phyloP scores from a whole-genome alignment of 2,329 filamentous ascomycete genomes.

The Phialocephala subalpina region DNA sequence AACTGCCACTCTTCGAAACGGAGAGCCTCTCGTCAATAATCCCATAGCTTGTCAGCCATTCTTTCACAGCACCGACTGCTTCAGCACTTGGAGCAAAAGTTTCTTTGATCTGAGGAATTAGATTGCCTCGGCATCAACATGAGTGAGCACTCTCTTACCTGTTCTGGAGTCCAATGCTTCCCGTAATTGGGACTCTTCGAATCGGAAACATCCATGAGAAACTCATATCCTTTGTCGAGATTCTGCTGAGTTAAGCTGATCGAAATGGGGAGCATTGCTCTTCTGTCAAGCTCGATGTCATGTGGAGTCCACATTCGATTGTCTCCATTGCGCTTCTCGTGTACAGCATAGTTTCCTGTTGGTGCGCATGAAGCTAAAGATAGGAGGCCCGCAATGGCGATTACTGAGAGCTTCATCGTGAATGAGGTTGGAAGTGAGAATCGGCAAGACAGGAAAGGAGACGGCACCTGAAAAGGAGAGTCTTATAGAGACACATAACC shows the following conservation, averaged over 20 bases:
- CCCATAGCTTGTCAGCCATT: slow-evolving; percentile 1
- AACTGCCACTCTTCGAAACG: slow-evolving; percentile 2
- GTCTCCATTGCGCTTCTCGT: neutral
- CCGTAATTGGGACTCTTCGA: slow-evolving; percentile 6
- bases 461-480: no score
- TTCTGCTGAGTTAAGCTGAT: slow-evolving; percentile 9
- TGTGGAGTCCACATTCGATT: neutral
- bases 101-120: slow-evolving; percentile 40
- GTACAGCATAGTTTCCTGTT: no score
- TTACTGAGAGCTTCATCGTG: no score
- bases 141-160: neutral
- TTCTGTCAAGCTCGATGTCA: neutral
- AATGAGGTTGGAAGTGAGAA: no score
- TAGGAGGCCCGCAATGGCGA: no score
- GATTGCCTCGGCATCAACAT: neutral
- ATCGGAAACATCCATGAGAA: slow-evolving; percentile 15
- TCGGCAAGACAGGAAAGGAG: no score
- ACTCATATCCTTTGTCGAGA: slow-evolving; percentile 7
- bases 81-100: slow-evolving; percentile 44
- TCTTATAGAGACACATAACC: no score
- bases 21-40: neutral
- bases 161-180: slow-evolving; percentile 13
- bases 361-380: no score
- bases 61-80: slow-evolving; percentile 7
- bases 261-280: slow-evolving; percentile 1